Base-by-base conservation (phyloP, 1,284 basidiomycete genomes). In the Leccinum fuscescens region DNA sequence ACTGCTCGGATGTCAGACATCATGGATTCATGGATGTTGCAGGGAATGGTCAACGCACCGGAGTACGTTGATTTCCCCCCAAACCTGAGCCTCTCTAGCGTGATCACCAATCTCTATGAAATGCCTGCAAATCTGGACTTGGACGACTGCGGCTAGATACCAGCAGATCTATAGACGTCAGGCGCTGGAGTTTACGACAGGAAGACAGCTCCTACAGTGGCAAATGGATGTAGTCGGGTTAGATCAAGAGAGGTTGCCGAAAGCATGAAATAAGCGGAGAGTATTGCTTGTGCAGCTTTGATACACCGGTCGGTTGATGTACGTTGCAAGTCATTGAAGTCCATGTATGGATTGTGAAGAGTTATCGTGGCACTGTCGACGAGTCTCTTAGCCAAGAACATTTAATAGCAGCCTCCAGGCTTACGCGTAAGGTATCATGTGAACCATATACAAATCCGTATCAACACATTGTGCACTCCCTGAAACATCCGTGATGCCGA, bases 131-230 rank as follows among this genome's bases (percentile, higher is more conserved):
- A 91, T 78, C 66, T 93, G 90, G 46, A 93, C 84, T 69, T 91
- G 87, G 8, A 93, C 89, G 4, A 90, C 90, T 24, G 91, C 90
- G 5, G 90, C 90, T 17, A 93, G 82, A 72, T 93, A 93, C 90
- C 90, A 93, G 70, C 90, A 92, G 55, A 93, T 92, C 90, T 93
- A 65, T n/a, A 22, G 62, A 69, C 59, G 60, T 63, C 54, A 60
- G 65, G 49, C 5, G 14, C 54, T 62, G 66, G 59, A 62, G 39
- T 31, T 17, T 3, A 42, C 53, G 27, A 11, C 24, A 65, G 33
- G 48, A 61, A 51, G 42, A 57, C 6, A 53, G 56, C 9, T 73
- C 89, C 62, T 70, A 92, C 91, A 64, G 86, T 86, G 17, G 88
- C 86, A 68, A 91, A 91, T 11, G 91, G 90, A 74, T 93, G 91